These are phyloP conservation scores for Ceratobasidium sp. DNA, from an alignment of 1,284 basidiomycete species.

Conservation along the genomic window DNA sequence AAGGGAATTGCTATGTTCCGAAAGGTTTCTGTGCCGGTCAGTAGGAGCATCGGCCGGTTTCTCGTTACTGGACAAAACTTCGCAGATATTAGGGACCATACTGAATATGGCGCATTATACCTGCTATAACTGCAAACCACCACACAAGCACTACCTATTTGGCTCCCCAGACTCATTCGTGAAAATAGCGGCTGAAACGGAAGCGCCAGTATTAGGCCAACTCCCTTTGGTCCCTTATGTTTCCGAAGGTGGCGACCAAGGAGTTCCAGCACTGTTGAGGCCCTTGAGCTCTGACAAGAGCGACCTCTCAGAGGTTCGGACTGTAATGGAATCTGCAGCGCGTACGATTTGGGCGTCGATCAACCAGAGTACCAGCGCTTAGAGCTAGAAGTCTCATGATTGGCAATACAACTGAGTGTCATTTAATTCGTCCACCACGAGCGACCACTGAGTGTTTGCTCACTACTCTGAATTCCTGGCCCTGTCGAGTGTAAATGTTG, in stretches of 20 bases:
- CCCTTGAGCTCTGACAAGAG: neutral
- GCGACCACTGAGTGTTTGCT: neutral
- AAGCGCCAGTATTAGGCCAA: constrained; percentile 77
- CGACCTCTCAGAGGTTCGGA: constrained; percentile 42
- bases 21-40: constrained; percentile 86
- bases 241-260: constrained; percentile 77
- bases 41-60: constrained; percentile 44
- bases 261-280: constrained; percentile 63
- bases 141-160: constrained; percentile 71
- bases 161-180: constrained; percentile 75
- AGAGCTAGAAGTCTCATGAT: neutral
- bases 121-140: constrained; percentile 75
- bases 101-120: constrained; percentile 92
- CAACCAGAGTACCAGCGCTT: constrained; percentile 21
- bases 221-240: constrained; percentile 83
- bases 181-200: constrained; percentile 65
- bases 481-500: neutral
- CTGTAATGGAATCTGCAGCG: constrained; percentile 57
- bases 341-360: constrained; percentile 51
- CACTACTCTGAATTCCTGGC: neutral
- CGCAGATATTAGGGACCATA: constrained; percentile 84
- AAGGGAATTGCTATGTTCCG: constrained; percentile 94
- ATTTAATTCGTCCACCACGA: neutral
- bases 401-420: constrained; percentile 4
- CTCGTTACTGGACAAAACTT: neutral